Percentiles rank a stretch among this genome's conserved stretches.
These are phyloP conservation scores for Curvularia sp. DNA, from an alignment of 2,329 filamentous ascomycete genomes.

Conservation along the genomic window DNA sequence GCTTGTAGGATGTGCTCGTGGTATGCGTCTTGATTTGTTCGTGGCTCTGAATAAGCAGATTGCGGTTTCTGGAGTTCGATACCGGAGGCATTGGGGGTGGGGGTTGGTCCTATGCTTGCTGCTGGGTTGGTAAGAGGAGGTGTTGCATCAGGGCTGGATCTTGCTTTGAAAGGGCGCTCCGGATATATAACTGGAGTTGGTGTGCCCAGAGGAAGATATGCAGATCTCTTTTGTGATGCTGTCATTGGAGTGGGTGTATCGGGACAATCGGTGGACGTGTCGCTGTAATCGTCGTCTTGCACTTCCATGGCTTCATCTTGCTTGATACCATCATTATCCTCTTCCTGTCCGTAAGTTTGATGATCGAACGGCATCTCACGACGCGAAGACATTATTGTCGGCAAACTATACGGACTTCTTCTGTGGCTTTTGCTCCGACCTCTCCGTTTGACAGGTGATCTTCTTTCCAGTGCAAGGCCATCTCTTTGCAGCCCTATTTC, in stretches of 20 bases:
- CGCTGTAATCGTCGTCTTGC: not conserved
- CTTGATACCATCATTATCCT: not conserved
- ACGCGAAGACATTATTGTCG: not conserved
- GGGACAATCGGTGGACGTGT: slow-evolving; percentile 14
- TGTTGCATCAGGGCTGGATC: not conserved
- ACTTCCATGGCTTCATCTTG: not conserved
- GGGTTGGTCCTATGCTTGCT: not conserved
- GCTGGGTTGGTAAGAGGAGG: not conserved
- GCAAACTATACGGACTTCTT: slow-evolving; percentile 9
- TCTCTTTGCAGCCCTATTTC: slow-evolving; percentile 12
- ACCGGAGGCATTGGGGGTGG: not conserved
- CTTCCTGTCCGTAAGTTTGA: not conserved
- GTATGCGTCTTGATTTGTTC: not conserved
- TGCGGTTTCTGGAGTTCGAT: no score
- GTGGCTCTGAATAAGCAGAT: not conserved
- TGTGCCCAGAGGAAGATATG: slow-evolving; percentile 24
- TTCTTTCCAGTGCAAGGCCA: slow-evolving; percentile 1
- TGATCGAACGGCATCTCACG: not conserved
- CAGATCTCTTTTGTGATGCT: slow-evolving; percentile 22
- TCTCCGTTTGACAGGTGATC: slow-evolving; percentile 14
- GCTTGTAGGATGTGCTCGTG: not conserved
- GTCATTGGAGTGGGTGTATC: slow-evolving; percentile 35
- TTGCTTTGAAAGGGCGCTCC: not conserved
- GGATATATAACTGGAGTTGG: not conserved
- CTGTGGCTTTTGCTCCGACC: slow-evolving; percentile 6